phyloP scores from a whole-genome alignment of 1,284 basidiomycete species.

The Sanghuangporus baumii region DNA sequence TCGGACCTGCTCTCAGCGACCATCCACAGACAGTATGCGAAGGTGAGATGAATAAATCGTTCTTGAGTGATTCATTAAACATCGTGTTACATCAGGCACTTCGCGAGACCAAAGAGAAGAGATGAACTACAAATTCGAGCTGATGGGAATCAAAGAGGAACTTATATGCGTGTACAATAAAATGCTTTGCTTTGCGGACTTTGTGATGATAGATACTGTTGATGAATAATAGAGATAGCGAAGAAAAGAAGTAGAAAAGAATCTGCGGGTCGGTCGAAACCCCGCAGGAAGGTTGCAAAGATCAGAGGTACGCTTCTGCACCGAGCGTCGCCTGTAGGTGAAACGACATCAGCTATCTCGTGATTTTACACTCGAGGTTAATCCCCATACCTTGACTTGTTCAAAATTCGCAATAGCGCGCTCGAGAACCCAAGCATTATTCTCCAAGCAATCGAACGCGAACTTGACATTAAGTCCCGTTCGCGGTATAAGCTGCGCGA shows the following conservation, averaged over 20 bases:
- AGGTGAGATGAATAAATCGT: no score
- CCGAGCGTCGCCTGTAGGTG: conserved; percentile 7
- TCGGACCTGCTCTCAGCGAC: no score
- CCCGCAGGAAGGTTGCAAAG: neutral
- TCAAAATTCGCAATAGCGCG: conserved; percentile 78
- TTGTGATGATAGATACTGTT: neutral
- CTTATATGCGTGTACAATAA: neutral
- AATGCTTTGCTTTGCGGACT: neutral
- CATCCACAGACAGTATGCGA: no score
- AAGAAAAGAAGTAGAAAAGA: neutral
- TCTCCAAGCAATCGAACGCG: conserved; percentile 74
- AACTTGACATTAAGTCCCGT: conserved; percentile 76
- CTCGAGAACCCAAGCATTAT: conserved; percentile 77
- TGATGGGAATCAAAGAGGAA: neutral
- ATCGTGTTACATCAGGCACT: no score
- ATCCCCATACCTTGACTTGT: conserved; percentile 63
- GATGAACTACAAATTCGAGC: no score
- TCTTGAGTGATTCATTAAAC: no score
- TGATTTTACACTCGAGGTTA: neutral
- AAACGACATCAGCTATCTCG: neutral
- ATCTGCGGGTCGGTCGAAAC: neutral
- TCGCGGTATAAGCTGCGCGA: conserved; percentile 60
- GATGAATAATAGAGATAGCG: neutral
- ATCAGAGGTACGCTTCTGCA: conserved; percentile 13
- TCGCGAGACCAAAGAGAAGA: no score